Evolutionary conservation across 805 yeast genomes (phyloP).

Genomic region (Soucietia sequanensis): DNA sequence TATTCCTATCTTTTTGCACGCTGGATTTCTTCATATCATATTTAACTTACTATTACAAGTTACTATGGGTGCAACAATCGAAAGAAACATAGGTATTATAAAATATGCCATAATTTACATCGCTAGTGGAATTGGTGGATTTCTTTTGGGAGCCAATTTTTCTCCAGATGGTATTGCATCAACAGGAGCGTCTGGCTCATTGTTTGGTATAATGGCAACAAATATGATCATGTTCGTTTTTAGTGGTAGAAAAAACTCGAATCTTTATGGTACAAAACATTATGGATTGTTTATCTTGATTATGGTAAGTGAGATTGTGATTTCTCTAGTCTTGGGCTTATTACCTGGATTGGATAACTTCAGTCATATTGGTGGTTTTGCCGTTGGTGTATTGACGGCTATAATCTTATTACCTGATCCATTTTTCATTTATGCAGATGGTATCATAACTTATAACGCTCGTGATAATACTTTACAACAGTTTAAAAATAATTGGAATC

Average conservation of each 20-base stretch:
- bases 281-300: conserved; percentile 47
- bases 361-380: conserved; percentile 74
- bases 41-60: conserved; percentile 63
- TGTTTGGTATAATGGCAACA: conserved; percentile 67
- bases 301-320: conserved; percentile 55
- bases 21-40: conserved; percentile 67
- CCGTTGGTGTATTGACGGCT: conserved; percentile 55
- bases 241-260: conserved; percentile 50
- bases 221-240: conserved; percentile 55
- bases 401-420: conserved; percentile 57
- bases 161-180: conserved; percentile 65
- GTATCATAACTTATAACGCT: conserved; percentile 35
- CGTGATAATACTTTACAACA: conserved; percentile 28
- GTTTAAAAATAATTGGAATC: conserved; percentile 40
- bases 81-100: conserved; percentile 52
- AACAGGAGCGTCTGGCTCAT: conserved; percentile 70
- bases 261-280: conserved; percentile 42
- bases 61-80: conserved; percentile 59
- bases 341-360: conserved; percentile 76
- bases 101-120: conserved; percentile 56
- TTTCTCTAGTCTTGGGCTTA: conserved; percentile 61
- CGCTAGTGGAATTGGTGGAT: conserved; percentile 64
- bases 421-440: conserved; percentile 40
- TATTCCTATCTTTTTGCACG: conserved; percentile 71
- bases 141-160: conserved; percentile 66